These are phyloP conservation scores for Sclerotinia glacialis DNA, from an alignment of 2,329 filamentous ascomycete genomes.

Conservation along the genomic window DNA sequence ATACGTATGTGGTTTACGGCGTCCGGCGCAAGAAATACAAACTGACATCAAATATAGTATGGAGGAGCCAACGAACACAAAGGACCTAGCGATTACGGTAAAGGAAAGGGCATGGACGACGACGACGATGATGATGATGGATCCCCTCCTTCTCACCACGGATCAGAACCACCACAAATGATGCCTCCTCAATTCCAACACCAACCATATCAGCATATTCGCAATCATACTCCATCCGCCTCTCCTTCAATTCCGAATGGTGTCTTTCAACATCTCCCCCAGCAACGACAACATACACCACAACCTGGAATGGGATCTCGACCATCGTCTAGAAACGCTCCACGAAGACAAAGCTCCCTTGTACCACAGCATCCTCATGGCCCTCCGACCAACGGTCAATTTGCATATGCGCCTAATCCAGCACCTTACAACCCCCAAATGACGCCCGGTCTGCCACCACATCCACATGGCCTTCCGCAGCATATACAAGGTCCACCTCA, in stretches of 20 bases:
- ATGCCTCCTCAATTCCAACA: constrained; percentile 69
- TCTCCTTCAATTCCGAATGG: constrained; percentile 77
- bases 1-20: constrained; percentile 65
- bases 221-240: constrained; percentile 77
- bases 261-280: constrained; percentile 41
- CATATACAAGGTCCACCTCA: constrained; percentile 29
- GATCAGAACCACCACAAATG: constrained; percentile 54
- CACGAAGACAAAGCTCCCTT: constrained; percentile 72
- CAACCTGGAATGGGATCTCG: constrained; percentile 74
- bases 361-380: constrained; percentile 59
- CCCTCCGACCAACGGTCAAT: constrained; percentile 61
- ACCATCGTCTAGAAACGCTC: constrained; percentile 75
- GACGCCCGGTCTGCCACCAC: constrained; percentile 40
- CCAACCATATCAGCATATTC: constrained; percentile 74
- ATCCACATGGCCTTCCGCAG: constrained; percentile 41
- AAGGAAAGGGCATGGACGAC: constrained; percentile 67
- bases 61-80: constrained; percentile 94
- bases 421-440: constrained; percentile 75
- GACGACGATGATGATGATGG: constrained; percentile 70
- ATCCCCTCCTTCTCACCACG: constrained; percentile 53
- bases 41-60: constrained; percentile 58
- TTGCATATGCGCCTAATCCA: constrained; percentile 81
- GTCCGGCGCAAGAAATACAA: constrained; percentile 6
- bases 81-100: constrained; percentile 87
- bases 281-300: constrained; percentile 70